Base-by-base conservation (phyloP, 2,329 filamentous ascomycete genomes). In the Fusarium sp. region DNA sequence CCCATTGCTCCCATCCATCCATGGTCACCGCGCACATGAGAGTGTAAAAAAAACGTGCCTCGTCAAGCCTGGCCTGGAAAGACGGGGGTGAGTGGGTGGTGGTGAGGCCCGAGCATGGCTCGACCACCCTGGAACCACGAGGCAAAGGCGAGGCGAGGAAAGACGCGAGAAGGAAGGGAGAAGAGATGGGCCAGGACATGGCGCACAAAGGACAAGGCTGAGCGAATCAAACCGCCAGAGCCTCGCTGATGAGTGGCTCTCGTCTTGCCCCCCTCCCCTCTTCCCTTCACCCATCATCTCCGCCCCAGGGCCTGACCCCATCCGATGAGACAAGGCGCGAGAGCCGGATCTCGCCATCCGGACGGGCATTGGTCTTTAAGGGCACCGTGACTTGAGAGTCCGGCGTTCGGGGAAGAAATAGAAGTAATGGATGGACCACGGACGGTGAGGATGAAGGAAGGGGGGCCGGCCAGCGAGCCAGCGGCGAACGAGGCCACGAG, bases 111-210 rank as follows among this genome's bases (percentile, higher is more conserved):
- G 58, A 62, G 47, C 66, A 69, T 74, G 63, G 61, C 64, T 68
- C 73, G 71, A 71, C 67, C 73, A 75, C 66, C 74, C 71, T 71
- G 60, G 62, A 67, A 70, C 74, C 76, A 78, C 76, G 74, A 78
- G 76, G 76, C 64, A 72, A 50, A 69, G 72, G 58, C 67, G 72
- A 76, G 74, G 74, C 70, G 61, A 75, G 64, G 62, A 67, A 64
- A 62, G 66, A 69, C 45, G 66, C 62, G 38, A 71, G 52, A 74
- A 68, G 74, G 67, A 69, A 66, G 58, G 62, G 68, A 70, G 68
- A 64, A 54, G 65, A 58, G 50, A 67, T 60, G 64, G 54, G 35
- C 57, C 58, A 66, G 71, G 70, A 52, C 54, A 71, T 67, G 42
- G 38, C 29, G 47, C 58, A 50, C 18, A 24, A 62, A 18, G 62